Conservation (phyloP, 192 early-diverging fungal genomes). For the Lobosporangium transversale region DNA sequence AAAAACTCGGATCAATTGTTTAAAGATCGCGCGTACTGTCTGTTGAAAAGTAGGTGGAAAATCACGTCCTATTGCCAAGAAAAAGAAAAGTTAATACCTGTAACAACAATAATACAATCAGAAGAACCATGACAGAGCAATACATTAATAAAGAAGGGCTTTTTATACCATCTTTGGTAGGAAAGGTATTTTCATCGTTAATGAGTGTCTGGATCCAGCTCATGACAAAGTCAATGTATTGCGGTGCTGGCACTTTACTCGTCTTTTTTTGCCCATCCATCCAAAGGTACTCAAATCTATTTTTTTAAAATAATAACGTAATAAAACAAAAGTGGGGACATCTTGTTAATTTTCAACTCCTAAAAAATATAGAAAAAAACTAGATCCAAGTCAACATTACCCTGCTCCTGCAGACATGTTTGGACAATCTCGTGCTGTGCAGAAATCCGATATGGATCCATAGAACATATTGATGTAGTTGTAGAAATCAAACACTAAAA, state of each 20-base stretch:
- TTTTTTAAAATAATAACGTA: no score
- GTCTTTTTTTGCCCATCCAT: conserved; percentile 84
- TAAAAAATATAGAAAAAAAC: neutral
- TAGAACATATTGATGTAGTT: conserved; percentile 92
- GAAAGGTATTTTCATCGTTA: conserved; percentile 92
- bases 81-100: neutral
- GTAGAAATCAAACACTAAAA: conserved; percentile 89
- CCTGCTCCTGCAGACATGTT: conserved; percentile 85
- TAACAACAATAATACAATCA: no score
- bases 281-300: conserved; percentile 89
- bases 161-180: conserved; percentile 84
- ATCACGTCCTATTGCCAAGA: conserved; percentile 65
- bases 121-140: neutral
- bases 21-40: conserved; percentile 78
- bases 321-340: no score
- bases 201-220: conserved; percentile 86
- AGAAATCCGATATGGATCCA: conserved; percentile 88
- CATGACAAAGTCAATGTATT: conserved; percentile 94
- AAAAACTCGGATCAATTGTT: conserved; percentile 89
- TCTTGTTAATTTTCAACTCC: no score
- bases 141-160: neutral
- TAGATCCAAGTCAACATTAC: conserved; percentile 49
- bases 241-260: conserved; percentile 87
- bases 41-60: conserved; percentile 85
- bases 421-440: conserved; percentile 83